Conservation (phyloP, 2,329 filamentous ascomycete genomes). For the Proliferodiscus dingleyae region DNA sequence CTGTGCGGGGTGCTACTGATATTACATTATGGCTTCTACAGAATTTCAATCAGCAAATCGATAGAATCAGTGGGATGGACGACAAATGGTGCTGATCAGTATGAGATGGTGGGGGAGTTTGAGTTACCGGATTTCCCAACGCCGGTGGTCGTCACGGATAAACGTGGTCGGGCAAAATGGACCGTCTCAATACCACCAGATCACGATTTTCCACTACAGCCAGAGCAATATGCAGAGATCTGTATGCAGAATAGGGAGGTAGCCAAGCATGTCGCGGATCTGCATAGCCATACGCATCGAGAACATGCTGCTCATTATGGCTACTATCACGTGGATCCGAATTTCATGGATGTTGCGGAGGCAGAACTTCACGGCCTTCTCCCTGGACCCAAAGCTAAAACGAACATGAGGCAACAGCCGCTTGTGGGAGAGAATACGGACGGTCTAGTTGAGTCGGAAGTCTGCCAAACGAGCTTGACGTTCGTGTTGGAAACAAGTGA, state of each 20-base stretch:
- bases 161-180: slow-evolving; percentile 64
- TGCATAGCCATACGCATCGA: slow-evolving; percentile 39
- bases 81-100: slow-evolving; percentile 42
- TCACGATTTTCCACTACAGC: slow-evolving; percentile 60
- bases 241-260: slow-evolving; percentile 64
- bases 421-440: slow-evolving; percentile 46
- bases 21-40: slow-evolving; percentile 43
- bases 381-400: slow-evolving; percentile 34
- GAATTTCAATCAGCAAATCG: slow-evolving; percentile 31
- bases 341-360: slow-evolving; percentile 71
- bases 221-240: slow-evolving; percentile 64
- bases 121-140: slow-evolving; percentile 67
- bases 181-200: slow-evolving; percentile 72
- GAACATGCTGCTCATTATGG: slow-evolving; percentile 42
- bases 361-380: slow-evolving; percentile 63
- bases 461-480: slow-evolving; percentile 69
- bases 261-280: slow-evolving; percentile 50
- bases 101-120: slow-evolving; percentile 63
- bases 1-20: slow-evolving; percentile 45
- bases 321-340: slow-evolving; percentile 59
- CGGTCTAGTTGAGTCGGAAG: slow-evolving; percentile 42
- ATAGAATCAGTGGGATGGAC: slow-evolving; percentile 37
- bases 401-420: slow-evolving; percentile 25
- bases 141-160: slow-evolving; percentile 65
- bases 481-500: slow-evolving; percentile 71